These are phyloP conservation scores for Pelagomonas calceolata DNA, from an alignment of 108 stramenopile genomes.

Conservation along the genomic window DNA sequence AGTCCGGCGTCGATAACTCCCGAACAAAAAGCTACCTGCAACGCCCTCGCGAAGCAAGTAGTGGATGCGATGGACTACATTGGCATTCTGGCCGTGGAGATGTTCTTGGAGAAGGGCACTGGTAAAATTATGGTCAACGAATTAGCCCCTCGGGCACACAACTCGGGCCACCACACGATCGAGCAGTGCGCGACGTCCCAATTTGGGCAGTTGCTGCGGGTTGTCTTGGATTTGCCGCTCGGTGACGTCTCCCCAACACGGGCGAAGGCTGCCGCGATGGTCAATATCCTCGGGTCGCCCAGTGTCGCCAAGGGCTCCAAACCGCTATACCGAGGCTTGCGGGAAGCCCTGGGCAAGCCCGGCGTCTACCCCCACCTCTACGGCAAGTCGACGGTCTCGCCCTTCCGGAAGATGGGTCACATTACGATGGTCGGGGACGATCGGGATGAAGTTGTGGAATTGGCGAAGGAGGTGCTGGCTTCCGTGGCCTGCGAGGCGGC, in stretches of 20 bases:
- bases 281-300: slow-evolving; percentile 37
- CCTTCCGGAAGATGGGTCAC: background rate
- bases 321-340: background rate
- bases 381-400: background rate
- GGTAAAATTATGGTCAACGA: slow-evolving; percentile 85
- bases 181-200: slow-evolving; percentile 89
- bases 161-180: slow-evolving; percentile 99
- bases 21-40: background rate
- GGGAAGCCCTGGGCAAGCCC: background rate
- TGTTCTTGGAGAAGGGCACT: slow-evolving; percentile 63
- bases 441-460: background rate
- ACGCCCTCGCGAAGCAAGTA: slow-evolving; percentile 15
- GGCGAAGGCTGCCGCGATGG: slow-evolving; percentile 32
- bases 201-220: slow-evolving; percentile 95
- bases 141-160: slow-evolving; percentile 93
- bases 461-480: too few species aligned
- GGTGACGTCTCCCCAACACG: slow-evolving; percentile 52
- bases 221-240: slow-evolving; percentile 78
- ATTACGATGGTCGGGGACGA: background rate
- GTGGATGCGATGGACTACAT: background rate
- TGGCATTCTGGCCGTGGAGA: slow-evolving; percentile 86
- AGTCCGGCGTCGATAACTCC: background rate
- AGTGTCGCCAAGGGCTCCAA: background rate
- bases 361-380: slow-evolving; percentile 1
- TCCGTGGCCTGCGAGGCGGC: too few species aligned